Base-by-base conservation (phyloP, 2,329 filamentous ascomycete species). In the Hortaea werneckii region DNA sequence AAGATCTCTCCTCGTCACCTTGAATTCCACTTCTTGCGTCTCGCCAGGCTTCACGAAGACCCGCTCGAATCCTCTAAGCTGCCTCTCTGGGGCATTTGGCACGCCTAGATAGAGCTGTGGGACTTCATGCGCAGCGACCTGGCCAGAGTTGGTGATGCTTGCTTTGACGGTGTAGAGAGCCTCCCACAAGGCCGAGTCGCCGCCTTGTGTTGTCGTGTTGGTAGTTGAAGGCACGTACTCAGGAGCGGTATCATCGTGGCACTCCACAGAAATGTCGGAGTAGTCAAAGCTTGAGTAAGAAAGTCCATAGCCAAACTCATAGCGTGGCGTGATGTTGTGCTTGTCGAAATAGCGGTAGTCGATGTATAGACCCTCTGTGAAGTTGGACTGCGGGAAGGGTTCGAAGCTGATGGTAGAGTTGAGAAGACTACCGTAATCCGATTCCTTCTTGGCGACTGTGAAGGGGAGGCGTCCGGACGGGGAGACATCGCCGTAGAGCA, bases 271-370 rank as follows among this genome's bases (percentile, higher is more conserved):
- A 3, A 41, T 8, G 27, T 28, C 9, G 20, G 20, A 28, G 5
- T 41, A 41, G 26, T 76, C 68, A 62, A 90, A 94, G 1, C 67
- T 75, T 0, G 87, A 87, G 67, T 92, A 94, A 44, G 82, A 86
- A 1, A 95, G 74, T 0, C 89, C 90, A 49, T 81, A 89, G 0
- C 90, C 89, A 56, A 95, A 95, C 41, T 87, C 85, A 60, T 82
- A 95, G 1, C 85, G 82, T 1, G 89, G 89, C 5, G 73, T 72
- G 49, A 92, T 82, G 47, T 74, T 71, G 44, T 82, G 66, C 60
- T 83, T 85, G 70, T 95, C 88, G 55, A 95, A 89, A 64, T 90
- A 78, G 9, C 88, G 81, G 67, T 95, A 95, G 69, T 95, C 90
- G 54, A 94, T 81, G 60, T 89, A 89, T 0, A 95, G 67, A 0